Evolutionary conservation across 2,329 filamentous ascomycete species (phyloP).

Genomic region (Aotearoamyces nothofagi): DNA sequence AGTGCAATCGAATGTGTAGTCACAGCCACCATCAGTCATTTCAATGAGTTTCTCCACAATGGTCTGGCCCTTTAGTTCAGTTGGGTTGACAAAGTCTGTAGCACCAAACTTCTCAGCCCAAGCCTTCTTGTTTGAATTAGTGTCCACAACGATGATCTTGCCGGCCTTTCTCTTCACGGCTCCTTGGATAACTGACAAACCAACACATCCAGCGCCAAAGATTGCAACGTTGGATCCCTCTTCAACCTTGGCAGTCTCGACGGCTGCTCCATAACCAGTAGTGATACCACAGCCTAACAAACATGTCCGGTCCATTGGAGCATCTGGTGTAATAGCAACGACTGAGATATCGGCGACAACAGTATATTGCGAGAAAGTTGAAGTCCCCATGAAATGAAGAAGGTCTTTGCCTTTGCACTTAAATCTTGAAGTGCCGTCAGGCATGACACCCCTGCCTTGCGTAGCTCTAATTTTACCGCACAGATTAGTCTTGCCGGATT

Average conservation of each 20-base stretch:
- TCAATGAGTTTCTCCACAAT: conserved; percentile 89
- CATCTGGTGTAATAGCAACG: conserved; percentile 78
- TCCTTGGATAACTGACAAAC: conserved; percentile 88
- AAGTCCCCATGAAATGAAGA: conserved; percentile 98
- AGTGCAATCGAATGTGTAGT: conserved; percentile 99
- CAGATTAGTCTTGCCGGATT: conserved; percentile 97
- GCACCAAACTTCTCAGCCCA: conserved; percentile 93
- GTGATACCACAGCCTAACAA: conserved; percentile 96
- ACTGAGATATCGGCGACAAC: conserved; percentile 98
- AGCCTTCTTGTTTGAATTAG: conserved; percentile 81
- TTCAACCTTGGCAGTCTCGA: conserved; percentile 85
- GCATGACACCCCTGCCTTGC: conserved; percentile 92
- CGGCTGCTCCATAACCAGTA: conserved; percentile 90
- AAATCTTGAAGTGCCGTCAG: conserved; percentile 90
- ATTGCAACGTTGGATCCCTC: conserved; percentile 79
- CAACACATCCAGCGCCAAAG: conserved; percentile 93
- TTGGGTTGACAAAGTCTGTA: conserved; percentile 93
- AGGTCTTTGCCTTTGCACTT: conserved; percentile 88
- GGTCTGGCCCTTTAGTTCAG: conserved; percentile 59
- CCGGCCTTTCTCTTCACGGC: conserved; percentile 42
- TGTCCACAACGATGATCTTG: conserved; percentile 48
- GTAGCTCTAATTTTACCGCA: conserved; percentile 98
- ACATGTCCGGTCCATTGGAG: conserved; percentile 91
- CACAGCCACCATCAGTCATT: conserved; percentile 94
- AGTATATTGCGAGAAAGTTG: conserved; percentile 97